phyloP scores from a whole-genome alignment of 176 grass and related monocot genomes.

The Neostapfia colusana region DNA sequence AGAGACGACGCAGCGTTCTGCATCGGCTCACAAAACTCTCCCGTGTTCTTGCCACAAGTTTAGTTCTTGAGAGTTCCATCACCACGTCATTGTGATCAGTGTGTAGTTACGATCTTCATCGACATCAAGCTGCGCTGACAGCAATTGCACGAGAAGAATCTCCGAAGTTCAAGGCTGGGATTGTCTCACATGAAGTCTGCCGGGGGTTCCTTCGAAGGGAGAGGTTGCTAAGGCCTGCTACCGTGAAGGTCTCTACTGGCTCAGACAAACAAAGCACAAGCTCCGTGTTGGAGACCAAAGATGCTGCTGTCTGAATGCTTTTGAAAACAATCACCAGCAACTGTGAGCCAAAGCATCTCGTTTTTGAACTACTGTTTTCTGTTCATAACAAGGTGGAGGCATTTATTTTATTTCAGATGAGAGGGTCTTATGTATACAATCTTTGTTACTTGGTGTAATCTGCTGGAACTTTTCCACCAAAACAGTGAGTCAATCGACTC shows the following conservation, averaged over 20 bases:
- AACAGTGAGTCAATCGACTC: not conserved
- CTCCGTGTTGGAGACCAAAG: slow-evolving; percentile 37
- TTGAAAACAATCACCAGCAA: slow-evolving; percentile 14
- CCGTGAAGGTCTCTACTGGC: slow-evolving; percentile 81
- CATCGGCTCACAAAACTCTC: no score
- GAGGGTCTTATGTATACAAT: slow-evolving; percentile 2
- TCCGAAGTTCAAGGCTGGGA: slow-evolving; percentile 61
- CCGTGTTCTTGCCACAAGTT: no score
- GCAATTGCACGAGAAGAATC: slow-evolving; percentile 83
- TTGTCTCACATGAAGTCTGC: slow-evolving; percentile 64
- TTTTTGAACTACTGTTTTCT: not conserved
- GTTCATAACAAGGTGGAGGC: slow-evolving; percentile 12
- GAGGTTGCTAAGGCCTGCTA: slow-evolving; percentile 72
- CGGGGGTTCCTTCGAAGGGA: slow-evolving; percentile 68
- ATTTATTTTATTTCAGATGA: not conserved
- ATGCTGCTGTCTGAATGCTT: slow-evolving; percentile 25
- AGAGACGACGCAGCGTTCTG: no score
- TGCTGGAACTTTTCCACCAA: not conserved
- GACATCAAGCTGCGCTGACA: no score
- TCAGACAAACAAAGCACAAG: slow-evolving; percentile 29
- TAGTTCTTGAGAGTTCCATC: no score
- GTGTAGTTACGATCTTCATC: no score
- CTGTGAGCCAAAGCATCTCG: slow-evolving; percentile 26
- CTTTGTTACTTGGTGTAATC: slow-evolving; percentile 5
- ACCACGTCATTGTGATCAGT: no score